Base-by-base conservation (phyloP, 345 rosid genomes). In the Cardiospermum halicacabum region DNA sequence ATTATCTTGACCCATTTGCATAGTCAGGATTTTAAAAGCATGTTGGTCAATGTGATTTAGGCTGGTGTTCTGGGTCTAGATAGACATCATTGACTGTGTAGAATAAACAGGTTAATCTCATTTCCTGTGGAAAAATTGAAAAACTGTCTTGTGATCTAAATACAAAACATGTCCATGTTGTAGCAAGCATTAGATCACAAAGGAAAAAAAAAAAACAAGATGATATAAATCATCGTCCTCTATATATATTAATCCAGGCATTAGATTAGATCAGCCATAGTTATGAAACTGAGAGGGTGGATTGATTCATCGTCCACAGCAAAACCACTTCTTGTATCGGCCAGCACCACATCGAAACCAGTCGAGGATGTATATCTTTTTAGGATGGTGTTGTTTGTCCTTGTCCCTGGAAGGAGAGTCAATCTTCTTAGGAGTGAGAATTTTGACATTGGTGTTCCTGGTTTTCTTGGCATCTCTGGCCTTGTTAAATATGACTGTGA, bases 401-500 rank as follows among this genome's bases (percentile, higher is more conserved):
- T 56, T 56, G 11, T 56, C 49, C 15, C n/a, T 47, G 58, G 12
- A 32, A 27, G 15, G 27, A 18, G 49, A 13, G 3, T 61, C 47
- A 37, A 11, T 61, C 28, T 54, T 47, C 48, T 50, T 48, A 10
- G 71, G 58, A 22, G 28, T 19, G 19, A 39, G 26, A 12, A 31
- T 21, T 47, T 67, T 62, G 3, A 43, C 68, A 12, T 49, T 18
- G 19, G 26, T 27, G 11, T 22, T 7, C 0, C 56, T 58, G 32
- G 62, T 65, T 66, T 65, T 74, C 39, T 49, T 69, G 64, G 65
- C 74, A 58, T 69, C 68, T 56, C 74, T 55, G 15, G 74, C 78
- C 67, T 56, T 69, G 68, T 74, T 74, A 62, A 74, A 74, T 58
- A 74, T 65, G 16, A 69, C 60, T 0, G 74, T 60, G 15, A 69